Base-by-base conservation (phyloP, 768 basidiomycete genomes). In the Cyclocybe aegerita region DNA sequence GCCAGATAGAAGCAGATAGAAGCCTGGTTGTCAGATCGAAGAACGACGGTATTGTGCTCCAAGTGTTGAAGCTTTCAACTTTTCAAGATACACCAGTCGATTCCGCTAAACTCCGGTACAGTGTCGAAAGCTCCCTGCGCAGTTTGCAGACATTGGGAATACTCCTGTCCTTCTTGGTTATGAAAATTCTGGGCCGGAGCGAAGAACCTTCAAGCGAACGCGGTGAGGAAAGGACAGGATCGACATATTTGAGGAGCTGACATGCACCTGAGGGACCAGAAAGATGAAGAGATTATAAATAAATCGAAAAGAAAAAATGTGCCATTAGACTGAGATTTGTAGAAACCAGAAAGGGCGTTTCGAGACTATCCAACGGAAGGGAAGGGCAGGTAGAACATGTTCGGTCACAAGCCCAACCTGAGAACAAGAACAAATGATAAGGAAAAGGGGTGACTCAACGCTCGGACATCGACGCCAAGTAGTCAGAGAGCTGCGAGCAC, bases 381-480 rank as follows among this genome's bases (percentile, higher is more conserved):
- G 23, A 23, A 23, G 23, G 23, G 23, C 23, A 23, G 23, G 5
- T 11, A 41, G 38, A 37, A 34, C 14, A 33, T 5, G 31, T 11
- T 9, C 4, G 12, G 35, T 23, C 16, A 11, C 33, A 23, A 17
- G 4, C 15, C 11, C 3, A 42, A 8, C n/a, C 15, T 7, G 17
- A 9, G 45, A 50, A 29, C n/a, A 42, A 10, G 15, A 12, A 43
- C 3, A 1, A 29, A 8, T 12, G 29, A 15, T n/a, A 8, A 5
- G 31, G 17, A 1, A 16, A 10, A 39, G 35, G 38, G 39, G 10
- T 15, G 32, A 34, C 38, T 64, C 49, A 73, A 51, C 72, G 67
- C 62, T 76, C 75, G 32, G 82, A 83, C 77, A 87, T 86, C 58
- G 84, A 79, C 7, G 86, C 85, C 41, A 88, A 67, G 59, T 88